phyloP scores from a whole-genome alignment of 106 monocot genomes.

The Dioscorea zingiberensis region DNA sequence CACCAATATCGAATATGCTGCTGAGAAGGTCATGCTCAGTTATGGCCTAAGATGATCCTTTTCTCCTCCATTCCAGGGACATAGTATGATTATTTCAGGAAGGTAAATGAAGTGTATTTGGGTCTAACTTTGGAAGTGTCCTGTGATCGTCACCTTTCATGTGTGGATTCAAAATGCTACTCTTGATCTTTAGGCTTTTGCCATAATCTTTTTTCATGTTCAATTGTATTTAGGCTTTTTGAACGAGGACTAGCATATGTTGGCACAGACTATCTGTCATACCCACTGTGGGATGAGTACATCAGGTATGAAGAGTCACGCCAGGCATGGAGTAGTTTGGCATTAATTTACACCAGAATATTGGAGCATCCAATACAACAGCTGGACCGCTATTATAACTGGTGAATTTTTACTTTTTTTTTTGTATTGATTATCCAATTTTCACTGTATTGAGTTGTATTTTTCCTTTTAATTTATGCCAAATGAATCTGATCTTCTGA shows the following conservation, averaged over 20 bases:
- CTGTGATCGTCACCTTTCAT: slow-evolving; percentile 8
- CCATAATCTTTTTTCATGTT: slow-evolving; percentile 14
- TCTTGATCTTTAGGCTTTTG: not conserved
- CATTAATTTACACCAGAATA: slow-evolving; percentile 89
- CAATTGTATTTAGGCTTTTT: slow-evolving; percentile 64
- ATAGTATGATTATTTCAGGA: slow-evolving; percentile 46
- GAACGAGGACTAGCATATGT: slow-evolving; percentile 97
- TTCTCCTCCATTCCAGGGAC: slow-evolving; percentile 33
- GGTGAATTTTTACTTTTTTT: slow-evolving; percentile 29
- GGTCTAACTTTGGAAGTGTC: slow-evolving; percentile 32
- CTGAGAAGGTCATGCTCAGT: slow-evolving; percentile 46
- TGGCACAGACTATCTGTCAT: slow-evolving; percentile 88
- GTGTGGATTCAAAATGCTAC: slow-evolving; percentile 6
- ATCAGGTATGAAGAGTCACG: slow-evolving; percentile 93
- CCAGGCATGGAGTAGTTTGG: slow-evolving; percentile 76
- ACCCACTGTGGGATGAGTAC: slow-evolving; percentile 93
- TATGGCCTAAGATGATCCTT: slow-evolving; percentile 30
- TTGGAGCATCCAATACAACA: slow-evolving; percentile 90
- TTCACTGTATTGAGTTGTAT: too few relatives aligned
- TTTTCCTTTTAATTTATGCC: too few relatives aligned
- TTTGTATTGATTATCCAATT: not conserved
- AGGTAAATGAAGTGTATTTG: slow-evolving; percentile 64
- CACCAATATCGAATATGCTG: slow-evolving; percentile 42
- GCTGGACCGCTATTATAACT: slow-evolving; percentile 89
- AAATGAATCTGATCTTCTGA: too few relatives aligned